Base-by-base conservation (phyloP, 2,329 filamentous ascomycete genomes). In the Trichophyton verrucosum region DNA sequence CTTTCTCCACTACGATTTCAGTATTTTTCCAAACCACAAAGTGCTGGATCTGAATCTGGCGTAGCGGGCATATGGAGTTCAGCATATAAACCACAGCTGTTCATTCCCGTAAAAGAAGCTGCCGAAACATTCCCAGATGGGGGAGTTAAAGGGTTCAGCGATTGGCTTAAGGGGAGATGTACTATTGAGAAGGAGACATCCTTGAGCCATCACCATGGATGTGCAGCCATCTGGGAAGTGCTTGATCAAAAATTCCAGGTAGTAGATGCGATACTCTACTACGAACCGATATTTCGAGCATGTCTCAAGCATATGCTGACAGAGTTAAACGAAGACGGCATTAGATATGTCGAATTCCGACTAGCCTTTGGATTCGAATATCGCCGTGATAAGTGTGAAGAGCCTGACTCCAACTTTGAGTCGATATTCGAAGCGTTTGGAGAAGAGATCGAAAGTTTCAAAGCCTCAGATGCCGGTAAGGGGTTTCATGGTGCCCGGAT, bases 231-330 rank as follows among this genome's bases (percentile, higher is more conserved):
- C 60, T 96, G 91, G 91, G 76, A 79, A 24, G 91, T 92, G 69
- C 96, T 96, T 73, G 77, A 76, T 58, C 83, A 81, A 47, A 87
- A 86, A 64, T 96, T 96, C 73, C 75, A 81, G 2, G 82, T 92
- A 2, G 80, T 92, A 53, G 83, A 83, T 53, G 86, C 84, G n/a
- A 82, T 96, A 58, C 80, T 96, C 59, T 88, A 87, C 74, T 96
- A 96, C 74, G 92, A 96, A 73, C 91, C 91, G 13, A 89, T 96
- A 64, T 92, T 88, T 75, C 84, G 90, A 30, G 78, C 79, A 17
- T 95, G 91, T 68, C 76, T 96, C 63, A 83, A 81, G 30, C 81
- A 82, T n/a, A 80, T 96, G 67, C 83, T 95, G 73, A 77, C 77
- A 57, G 80, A 86, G 58, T 78, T 96, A 22, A 78, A 86, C 17